Evolutionary conservation across 2,329 filamentous ascomycete species (phyloP).

Genomic region (Hirsutella rhossiliensis): DNA sequence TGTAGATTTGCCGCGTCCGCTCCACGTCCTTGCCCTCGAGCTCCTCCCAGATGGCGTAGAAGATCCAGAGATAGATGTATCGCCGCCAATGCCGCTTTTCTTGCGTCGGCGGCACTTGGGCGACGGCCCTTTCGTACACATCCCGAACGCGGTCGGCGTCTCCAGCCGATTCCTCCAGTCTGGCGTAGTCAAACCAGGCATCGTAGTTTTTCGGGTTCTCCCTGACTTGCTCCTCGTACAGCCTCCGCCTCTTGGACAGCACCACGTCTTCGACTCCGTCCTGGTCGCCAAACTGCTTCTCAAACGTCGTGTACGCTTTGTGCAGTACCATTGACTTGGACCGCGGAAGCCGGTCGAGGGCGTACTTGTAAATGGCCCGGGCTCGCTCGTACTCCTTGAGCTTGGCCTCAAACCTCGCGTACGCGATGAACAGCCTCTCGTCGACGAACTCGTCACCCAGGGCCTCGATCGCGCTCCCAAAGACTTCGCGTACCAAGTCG

Average conservation of each 20-base stretch:
- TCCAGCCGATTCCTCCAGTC: slow-evolving; percentile 75
- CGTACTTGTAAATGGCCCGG: slow-evolving; percentile 93
- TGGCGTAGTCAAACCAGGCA: slow-evolving; percentile 89
- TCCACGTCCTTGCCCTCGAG: slow-evolving; percentile 67
- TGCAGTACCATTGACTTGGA: slow-evolving; percentile 77
- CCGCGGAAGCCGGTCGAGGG: slow-evolving; percentile 78
- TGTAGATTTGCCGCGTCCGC: slow-evolving; percentile 80
- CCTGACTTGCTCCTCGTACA: slow-evolving; percentile 90
- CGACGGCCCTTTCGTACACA: slow-evolving; percentile 89
- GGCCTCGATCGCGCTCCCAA: slow-evolving; percentile 75
- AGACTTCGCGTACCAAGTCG: slow-evolving; percentile 85
- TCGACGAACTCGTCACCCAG: slow-evolving; percentile 93
- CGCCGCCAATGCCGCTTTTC: slow-evolving; percentile 96
- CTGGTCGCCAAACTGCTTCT: slow-evolving; percentile 91
- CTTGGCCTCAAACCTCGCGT: slow-evolving; percentile 89
- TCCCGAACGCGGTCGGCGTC: slow-evolving; percentile 78
- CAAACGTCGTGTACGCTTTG: slow-evolving; percentile 92
- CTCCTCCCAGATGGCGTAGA: slow-evolving; percentile 95
- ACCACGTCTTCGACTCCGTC: slow-evolving; percentile 95
- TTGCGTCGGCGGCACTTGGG: slow-evolving; percentile 86
- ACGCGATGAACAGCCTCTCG: slow-evolving; percentile 89
- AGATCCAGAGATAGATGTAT: slow-evolving; percentile 96
- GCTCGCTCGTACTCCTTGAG: slow-evolving; percentile 91
- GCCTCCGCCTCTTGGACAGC: slow-evolving; percentile 79
- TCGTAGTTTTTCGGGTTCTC: slow-evolving; percentile 97